A percentile compares a stretch with the other conserved stretches of the same genome.
Evolutionary conservation across 306 rosid species (phyloP).

Genomic region (Potentilla sterilis): DNA sequence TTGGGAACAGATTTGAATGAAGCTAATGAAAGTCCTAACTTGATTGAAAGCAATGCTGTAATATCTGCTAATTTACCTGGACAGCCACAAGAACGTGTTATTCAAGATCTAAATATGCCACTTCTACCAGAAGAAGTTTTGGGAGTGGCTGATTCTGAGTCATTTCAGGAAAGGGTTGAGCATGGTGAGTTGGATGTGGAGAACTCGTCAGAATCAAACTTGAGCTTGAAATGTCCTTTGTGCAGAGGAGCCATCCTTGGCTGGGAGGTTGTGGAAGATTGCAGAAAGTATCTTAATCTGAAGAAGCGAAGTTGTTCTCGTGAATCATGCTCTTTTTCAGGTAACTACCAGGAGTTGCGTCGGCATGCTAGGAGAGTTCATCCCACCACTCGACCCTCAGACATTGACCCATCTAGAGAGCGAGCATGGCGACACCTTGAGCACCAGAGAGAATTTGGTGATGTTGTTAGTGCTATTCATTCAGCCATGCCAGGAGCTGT

Average conservation of each 20-base stretch:
- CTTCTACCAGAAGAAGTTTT: slow-evolving; percentile 53
- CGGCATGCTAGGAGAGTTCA: slow-evolving; percentile 91
- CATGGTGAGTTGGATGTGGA: slow-evolving; percentile 55
- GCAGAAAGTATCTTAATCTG: slow-evolving; percentile 71
- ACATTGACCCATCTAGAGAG: slow-evolving; percentile 73
- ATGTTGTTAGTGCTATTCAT: slow-evolving; percentile 84
- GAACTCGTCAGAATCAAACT: slow-evolving; percentile 54
- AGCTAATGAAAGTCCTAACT: slow-evolving; percentile 52
- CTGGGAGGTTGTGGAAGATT: slow-evolving; percentile 89
- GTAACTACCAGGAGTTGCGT: slow-evolving; percentile 82
- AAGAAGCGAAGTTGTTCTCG: slow-evolving; percentile 92
- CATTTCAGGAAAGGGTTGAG: slow-evolving; percentile 60
- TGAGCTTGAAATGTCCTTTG: slow-evolving; percentile 75
- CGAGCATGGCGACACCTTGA: slow-evolving; percentile 80
- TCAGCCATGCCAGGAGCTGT: slow-evolving; percentile 86
- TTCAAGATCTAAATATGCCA: slow-evolving; percentile 63
- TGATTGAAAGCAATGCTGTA: slow-evolving; percentile 63
- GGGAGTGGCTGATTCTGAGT: slow-evolving; percentile 77
- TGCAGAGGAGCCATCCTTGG: slow-evolving; percentile 75
- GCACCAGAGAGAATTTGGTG: slow-evolving; percentile 85
- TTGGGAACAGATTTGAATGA: slow-evolving; percentile 58
- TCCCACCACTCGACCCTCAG: slow-evolving; percentile 73
- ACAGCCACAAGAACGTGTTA: slow-evolving; percentile 55
- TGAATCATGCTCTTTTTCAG: slow-evolving; percentile 78
- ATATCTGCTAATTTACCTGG: slow-evolving; percentile 63